Evolutionary conservation across 495 filamentous ascomycete genomes (phyloP), one percentile per base, ranked within the genome.

Genomic region (Aspergillus sclerotiicarbonarius): DNA sequence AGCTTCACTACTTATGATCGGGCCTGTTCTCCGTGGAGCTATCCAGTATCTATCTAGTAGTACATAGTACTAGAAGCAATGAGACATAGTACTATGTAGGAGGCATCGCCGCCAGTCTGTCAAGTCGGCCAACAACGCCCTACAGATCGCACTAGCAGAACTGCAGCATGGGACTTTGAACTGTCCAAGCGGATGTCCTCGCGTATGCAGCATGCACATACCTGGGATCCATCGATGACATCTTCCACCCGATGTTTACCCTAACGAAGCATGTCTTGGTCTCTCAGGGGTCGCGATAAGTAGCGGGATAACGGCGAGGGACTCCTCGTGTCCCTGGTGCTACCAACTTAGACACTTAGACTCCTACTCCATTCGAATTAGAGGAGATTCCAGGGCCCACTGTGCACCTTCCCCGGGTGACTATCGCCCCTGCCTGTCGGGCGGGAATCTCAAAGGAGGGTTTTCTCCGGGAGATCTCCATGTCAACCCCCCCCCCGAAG

Each of bases 291-390:
- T 15, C 13, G 5, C 37, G 13, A 50, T 16, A 4, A 25, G 44
- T 32, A 7, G 47, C 47, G 31, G 47, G 9, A 50, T 18, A 50
- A 50, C 25, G 47, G 47, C 18, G 47, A 50, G 31, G 29, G 25
- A n/a, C 20, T 32, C 47, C 47, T 50, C 47, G 47, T 50, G 25
- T 31, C 15, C n/a, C 29, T 29, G 29, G 13, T 31, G n/a, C n/a
- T n/a, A n/a, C n/a, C n/a, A n/a, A n/a, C 8, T n/a, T 7, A 4
- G 4, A 30, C 3, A 4, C 25, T 5, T 25, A 25, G 18, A 19
- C n/a, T 16, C 41, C n/a, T 25, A 16, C 7, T 12, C 6, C 15
- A 16, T 44, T 19, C 6, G 41, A 2, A 44, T 19, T 44, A 16
- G 9, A 13, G 41, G 25, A 25, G 25, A 25, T 25, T 25, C 25